These are phyloP conservation scores for Calocybe indica DNA, from an alignment of 768 basidiomycete species.

Conservation along the genomic window DNA sequence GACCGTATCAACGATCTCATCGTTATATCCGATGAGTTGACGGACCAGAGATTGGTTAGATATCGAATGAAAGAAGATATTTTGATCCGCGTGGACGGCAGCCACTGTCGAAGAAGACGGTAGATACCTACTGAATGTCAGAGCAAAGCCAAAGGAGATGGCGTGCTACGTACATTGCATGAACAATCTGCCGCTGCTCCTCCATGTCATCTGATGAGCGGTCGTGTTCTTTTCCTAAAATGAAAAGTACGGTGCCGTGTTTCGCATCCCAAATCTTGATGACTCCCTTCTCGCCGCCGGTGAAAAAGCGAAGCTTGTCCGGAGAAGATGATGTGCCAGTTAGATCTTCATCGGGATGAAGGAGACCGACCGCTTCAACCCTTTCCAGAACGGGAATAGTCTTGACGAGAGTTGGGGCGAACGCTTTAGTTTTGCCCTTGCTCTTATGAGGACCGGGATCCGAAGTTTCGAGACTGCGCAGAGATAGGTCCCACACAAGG, in stretches of 20 bases:
- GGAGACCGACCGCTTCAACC: conserved; percentile 79
- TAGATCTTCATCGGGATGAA: conserved; percentile 45
- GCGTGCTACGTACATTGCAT: conserved; percentile 64
- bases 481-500: conserved; percentile 81
- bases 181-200: conserved; percentile 79
- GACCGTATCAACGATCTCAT: conserved; percentile 89
- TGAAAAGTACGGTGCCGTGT: conserved; percentile 56
- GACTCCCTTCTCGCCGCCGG: conserved; percentile 86
- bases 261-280: conserved; percentile 82
- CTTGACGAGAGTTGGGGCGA: conserved; percentile 56
- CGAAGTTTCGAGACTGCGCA: conserved; percentile 18
- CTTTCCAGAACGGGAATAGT: conserved; percentile 84
- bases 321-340: conserved; percentile 33
- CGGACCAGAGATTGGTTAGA: conserved; percentile 56
- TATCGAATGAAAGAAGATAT: conserved; percentile 88
- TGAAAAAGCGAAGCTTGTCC: conserved; percentile 63
- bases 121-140: conserved; percentile 50
- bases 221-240: conserved; percentile 46
- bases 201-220: conserved; percentile 50
- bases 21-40: conserved; percentile 95
- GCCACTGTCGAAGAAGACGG: conserved; percentile 59
- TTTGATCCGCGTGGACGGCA: conserved; percentile 93
- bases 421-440: conserved; percentile 44
- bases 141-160: conserved; percentile 1
- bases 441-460: conserved; percentile 30